Conservation (phyloP, 306 rosid genomes). For the Alnus glutinosa region DNA sequence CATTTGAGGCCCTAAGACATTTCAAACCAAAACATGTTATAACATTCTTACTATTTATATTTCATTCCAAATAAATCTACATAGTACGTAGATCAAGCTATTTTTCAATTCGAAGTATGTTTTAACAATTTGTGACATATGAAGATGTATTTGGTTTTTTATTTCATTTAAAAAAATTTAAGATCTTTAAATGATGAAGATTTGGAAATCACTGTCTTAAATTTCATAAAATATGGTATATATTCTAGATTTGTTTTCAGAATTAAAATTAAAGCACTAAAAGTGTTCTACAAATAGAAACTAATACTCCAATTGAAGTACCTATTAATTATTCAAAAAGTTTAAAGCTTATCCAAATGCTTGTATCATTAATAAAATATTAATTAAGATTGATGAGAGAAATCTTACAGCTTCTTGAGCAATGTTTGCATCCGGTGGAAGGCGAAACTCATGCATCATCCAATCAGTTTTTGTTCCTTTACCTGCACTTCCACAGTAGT, state of each 20-base stretch:
- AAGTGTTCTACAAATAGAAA: too few relatives aligned
- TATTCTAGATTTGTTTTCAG: not conserved
- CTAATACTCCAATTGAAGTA: not conserved
- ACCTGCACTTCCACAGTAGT: conserved; percentile 85
- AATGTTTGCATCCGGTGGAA: conserved; percentile 47
- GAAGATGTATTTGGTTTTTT: not conserved
- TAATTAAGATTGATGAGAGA: too few relatives aligned
- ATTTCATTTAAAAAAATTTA: not conserved
- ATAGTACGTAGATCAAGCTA: too few relatives aligned
- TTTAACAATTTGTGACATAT: too few relatives aligned
- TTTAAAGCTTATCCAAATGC: not conserved
- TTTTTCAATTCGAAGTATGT: not conserved
- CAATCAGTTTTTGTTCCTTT: conserved; percentile 96
- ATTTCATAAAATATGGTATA: not conserved
- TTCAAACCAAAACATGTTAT: too few relatives aligned
- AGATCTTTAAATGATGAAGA: not conserved
- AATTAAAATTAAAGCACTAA: not conserved
- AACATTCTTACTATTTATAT: too few relatives aligned
- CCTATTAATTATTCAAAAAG: not conserved
- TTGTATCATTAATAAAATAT: not conserved
- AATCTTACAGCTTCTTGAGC: conserved; percentile 75
- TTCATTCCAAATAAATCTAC: too few relatives aligned
- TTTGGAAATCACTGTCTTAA: too few relatives aligned
- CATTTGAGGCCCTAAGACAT: too few relatives aligned
- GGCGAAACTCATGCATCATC: conserved; percentile 99